Conservation (phyloP, 805 yeast species). For the Vanderwaltozyma tropicalis region DNA sequence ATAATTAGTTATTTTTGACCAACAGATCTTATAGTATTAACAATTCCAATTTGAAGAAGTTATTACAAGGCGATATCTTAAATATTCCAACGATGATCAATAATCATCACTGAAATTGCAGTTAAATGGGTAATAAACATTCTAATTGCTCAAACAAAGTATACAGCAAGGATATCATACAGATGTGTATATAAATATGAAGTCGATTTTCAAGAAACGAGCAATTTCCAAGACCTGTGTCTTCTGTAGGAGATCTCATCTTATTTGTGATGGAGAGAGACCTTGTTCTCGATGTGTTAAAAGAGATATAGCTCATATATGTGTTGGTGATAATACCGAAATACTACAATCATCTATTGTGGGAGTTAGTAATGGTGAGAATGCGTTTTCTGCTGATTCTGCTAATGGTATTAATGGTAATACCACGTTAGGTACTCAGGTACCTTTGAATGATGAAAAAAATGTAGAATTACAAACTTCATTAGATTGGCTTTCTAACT, state of each 20-base stretch:
- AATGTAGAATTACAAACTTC: neutral
- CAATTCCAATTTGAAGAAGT: too few relatives aligned
- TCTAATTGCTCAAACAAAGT: too few relatives aligned
- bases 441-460: neutral
- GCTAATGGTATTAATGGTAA: neutral
- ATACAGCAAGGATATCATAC: too few relatives aligned
- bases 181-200: neutral
- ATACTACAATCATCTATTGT: too few relatives aligned
- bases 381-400: constrained; percentile 1
- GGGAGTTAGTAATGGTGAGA: constrained; percentile 8
- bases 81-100: too few relatives aligned
- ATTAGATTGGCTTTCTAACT: neutral
- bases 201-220: neutral
- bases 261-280: constrained; percentile 77
- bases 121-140: too few relatives aligned
- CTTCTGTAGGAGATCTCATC: constrained; percentile 85
- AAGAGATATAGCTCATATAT: constrained; percentile 78
- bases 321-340: constrained; percentile 48
- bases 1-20: too few relatives aligned
- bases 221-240: constrained; percentile 51
- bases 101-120: too few relatives aligned
- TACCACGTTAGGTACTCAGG: too few relatives aligned
- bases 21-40: too few relatives aligned
- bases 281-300: constrained; percentile 71
- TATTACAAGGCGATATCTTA: too few relatives aligned